A percentile compares a stretch with the other conserved stretches of the same genome.
Evolutionary conservation across 1,139 yeast species (phyloP).

Genomic region (Candida glucosophila): DNA sequence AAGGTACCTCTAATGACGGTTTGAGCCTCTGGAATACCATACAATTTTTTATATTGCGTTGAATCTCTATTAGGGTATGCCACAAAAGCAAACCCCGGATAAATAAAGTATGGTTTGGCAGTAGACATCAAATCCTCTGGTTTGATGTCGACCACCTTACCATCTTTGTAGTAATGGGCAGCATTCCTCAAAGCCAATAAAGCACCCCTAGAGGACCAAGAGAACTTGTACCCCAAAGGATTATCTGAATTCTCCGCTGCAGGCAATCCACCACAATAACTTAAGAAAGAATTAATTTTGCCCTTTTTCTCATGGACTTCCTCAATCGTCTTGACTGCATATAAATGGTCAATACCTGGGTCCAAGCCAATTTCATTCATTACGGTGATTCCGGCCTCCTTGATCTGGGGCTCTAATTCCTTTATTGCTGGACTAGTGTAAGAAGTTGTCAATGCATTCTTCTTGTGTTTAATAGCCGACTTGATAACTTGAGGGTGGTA

Average conservation of each 20-base stretch:
- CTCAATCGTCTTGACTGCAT: constrained; percentile 95
- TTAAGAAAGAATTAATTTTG: constrained; percentile 84
- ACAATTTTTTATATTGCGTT: constrained; percentile 84
- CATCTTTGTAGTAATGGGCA: constrained; percentile 84
- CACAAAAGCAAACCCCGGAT: constrained; percentile 92
- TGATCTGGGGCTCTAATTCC: constrained; percentile 70
- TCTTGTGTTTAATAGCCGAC: constrained; percentile 85
- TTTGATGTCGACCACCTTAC: constrained; percentile 67
- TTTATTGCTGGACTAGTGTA: constrained; percentile 89
- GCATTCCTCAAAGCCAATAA: constrained; percentile 88
- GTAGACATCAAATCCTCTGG: constrained; percentile 93
- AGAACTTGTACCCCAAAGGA: constrained; percentile 97
- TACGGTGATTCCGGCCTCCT: constrained; percentile 79
- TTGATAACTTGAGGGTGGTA: constrained; percentile 90
- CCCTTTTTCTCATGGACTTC: constrained; percentile 92
- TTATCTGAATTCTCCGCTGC: constrained; percentile 97
- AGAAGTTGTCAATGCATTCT: constrained; percentile 92
- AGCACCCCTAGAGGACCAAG: constrained; percentile 99
- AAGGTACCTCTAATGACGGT: constrained; percentile 95
- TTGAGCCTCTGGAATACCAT: constrained; percentile 94
- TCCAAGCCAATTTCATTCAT: constrained; percentile 95
- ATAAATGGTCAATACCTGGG: constrained; percentile 97
- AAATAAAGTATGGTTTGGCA: constrained; percentile 90
- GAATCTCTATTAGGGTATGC: constrained; percentile 98
- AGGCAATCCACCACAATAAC: constrained; percentile 98